Base-by-base conservation (phyloP, 208 protist species). In the Crithidia thermophila region DNA sequence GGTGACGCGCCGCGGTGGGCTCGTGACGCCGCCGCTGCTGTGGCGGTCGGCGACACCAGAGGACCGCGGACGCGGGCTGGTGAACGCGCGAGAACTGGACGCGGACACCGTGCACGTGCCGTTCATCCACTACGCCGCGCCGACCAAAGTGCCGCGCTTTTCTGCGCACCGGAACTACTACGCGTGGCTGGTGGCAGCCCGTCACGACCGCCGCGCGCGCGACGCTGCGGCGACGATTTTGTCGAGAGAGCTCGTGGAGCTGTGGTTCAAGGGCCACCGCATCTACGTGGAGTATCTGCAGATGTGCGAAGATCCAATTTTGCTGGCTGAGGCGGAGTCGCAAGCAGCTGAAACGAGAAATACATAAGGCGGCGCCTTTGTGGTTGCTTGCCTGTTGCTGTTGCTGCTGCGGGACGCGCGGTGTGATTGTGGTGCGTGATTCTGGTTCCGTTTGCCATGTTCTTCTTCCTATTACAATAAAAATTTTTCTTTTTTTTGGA, bases 91-190 rank as follows among this genome's bases (percentile, higher is more conserved):
- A 2, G 60, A 66, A 25, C 30, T 43, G 1, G 59, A 65, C 40
- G 40, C 46, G 23, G 65, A 72, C 47, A 42, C 36, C 2, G 67
- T 67, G 34, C 61, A 62, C 37, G 23, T 49, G 11, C 73, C 67
- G 3, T 66, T 79, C 23, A 45, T 79, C 9, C 73, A 79, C 55
- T 79, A 74, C 45, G 73, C 73, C 9, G 59, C 60, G 18, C 60
- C 61, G 10, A 53, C 60, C 7, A 73, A 79, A 46, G 45, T 67
- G 21, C 36, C 40, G n/a, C 65, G 67, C 28, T 79, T 64, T 33
- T 36, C 45, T 0, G 45, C 43, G 2, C 67, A 79, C 4, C 66
- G 67, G 18, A 40, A 79, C 39, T 42, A 72, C 27, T 66, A 66
- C 40, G 21, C 66, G 36, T 79, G 73, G 73, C 39, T 79, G 30